Evolutionary conservation across 2,329 filamentous ascomycete genomes (phyloP), one percentile per base, ranked within the genome.

Genomic region (Magnaporthiopsis poae): DNA sequence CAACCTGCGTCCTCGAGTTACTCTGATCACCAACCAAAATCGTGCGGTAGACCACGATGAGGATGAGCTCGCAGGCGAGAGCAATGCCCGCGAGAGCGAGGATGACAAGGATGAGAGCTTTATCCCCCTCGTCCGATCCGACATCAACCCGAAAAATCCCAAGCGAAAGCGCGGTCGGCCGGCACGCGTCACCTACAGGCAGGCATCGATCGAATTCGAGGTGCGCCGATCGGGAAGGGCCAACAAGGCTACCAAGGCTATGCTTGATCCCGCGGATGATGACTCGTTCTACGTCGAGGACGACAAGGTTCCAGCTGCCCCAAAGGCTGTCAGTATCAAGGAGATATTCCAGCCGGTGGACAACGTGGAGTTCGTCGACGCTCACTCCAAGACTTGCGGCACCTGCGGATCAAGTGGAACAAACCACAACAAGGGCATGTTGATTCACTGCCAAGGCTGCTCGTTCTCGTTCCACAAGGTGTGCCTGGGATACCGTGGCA

Each of bases 361-460:
- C 4, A 82, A 87, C 18, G 85, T 89, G 59, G 78, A 82, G 2
- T 99, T 99, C 75, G 83, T 84, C 66, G 79, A 81, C 29, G 83
- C 85, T 13, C 95, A 99, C 75, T 85, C 83, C 62, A 80, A 84
- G 60, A 80, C 79, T 9, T 99, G 95, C 75, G 88, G 91, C 70
- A 83, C 86, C 2, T 99, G 95, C 73, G 79, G 78, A 63, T 77
- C 79, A n/a, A 77, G 75, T 21, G 83, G 84, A 11, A 79, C 84
- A 63, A 79, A 82, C 29, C 75, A 78, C 0, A 82, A 80, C 67
- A 89, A 88, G 73, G 92, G 91, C 0, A 81, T 85, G 59, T 80
- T 99, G 31, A 84, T 99, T 46, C 88, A 89, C 73, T 99, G 95
- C 71, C 96, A 99, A 77, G 95, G 95, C 36, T 99, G 95, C 75